These are phyloP conservation scores for Boletellus ananas DNA, from an alignment of 768 basidiomycete species.

Conservation along the genomic window DNA sequence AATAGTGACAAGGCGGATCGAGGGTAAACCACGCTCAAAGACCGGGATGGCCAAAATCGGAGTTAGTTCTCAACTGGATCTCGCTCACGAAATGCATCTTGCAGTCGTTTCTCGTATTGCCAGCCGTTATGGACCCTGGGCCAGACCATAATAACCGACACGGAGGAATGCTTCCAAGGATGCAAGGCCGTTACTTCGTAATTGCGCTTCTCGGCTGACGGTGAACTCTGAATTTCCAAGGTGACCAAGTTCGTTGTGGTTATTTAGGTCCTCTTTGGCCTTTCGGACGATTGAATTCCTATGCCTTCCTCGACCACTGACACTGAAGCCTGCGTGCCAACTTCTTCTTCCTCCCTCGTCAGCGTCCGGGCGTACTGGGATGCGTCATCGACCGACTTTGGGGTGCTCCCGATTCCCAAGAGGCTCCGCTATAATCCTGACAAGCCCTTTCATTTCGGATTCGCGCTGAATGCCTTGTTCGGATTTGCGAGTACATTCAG, in stretches of 20 bases:
- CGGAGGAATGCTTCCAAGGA: too few species aligned
- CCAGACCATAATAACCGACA: too few species aligned
- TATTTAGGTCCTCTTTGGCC: slow-evolving; percentile 11
- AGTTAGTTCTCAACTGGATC: too few species aligned
- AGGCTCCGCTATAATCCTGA: slow-evolving; percentile 49
- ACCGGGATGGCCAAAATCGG: too few species aligned
- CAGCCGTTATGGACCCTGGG: too few species aligned
- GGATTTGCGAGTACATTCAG: slow-evolving; percentile 55
- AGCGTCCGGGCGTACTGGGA: background rate
- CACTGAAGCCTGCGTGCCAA: background rate
- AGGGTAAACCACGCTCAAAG: too few species aligned
- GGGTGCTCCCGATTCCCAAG: slow-evolving; percentile 61
- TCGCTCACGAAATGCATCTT: too few species aligned
- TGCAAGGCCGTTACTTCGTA: too few species aligned
- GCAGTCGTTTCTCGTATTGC: too few species aligned
- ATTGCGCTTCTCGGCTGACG: too few species aligned
- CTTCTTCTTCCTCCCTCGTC: background rate
- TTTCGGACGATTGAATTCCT: background rate
- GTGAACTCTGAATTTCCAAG: too few species aligned
- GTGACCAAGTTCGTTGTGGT: background rate
- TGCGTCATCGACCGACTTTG: slow-evolving; percentile 45
- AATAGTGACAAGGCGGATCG: too few species aligned
- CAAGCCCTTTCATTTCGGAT: slow-evolving; percentile 50
- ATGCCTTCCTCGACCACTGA: slow-evolving; percentile 17
- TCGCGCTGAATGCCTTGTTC: slow-evolving; percentile 54